Evolutionary conservation across 345 rosid genomes (phyloP).

Genomic region (Camelina sativa): DNA sequence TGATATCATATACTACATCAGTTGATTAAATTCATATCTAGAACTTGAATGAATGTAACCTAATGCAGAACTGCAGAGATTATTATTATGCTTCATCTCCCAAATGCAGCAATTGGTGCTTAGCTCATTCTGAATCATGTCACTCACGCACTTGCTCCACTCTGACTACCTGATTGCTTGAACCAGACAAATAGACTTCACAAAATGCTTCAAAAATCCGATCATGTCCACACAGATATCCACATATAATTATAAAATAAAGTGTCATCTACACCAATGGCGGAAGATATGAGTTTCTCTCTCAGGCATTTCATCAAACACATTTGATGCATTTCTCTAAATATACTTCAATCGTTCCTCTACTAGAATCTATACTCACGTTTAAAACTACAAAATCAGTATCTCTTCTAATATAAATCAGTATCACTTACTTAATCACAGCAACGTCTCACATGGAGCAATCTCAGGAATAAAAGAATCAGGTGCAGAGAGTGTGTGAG

Average conservation of each 20-base stretch:
- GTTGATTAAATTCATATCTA: background rate
- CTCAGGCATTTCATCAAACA: conserved; percentile 26
- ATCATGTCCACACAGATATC: too few species aligned
- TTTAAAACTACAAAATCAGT: background rate
- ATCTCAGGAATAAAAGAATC: background rate
- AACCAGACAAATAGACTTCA: background rate
- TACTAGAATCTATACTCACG: background rate
- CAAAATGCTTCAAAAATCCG: background rate
- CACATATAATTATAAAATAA: background rate
- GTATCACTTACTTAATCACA: background rate
- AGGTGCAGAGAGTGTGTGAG: too few species aligned
- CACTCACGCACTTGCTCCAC: background rate
- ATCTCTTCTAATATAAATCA: background rate
- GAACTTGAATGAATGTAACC: background rate
- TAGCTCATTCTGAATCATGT: background rate
- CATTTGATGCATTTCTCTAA: background rate
- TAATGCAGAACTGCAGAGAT: too few species aligned
- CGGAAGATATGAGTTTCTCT: background rate
- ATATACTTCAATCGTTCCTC: background rate
- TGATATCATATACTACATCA: background rate
- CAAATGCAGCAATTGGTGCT: too few species aligned
- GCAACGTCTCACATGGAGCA: background rate
- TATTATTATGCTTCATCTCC: too few species aligned
- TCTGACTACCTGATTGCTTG: background rate
- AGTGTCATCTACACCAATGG: background rate